phyloP scores from a whole-genome alignment of 768 basidiomycete genomes.

The Boletus barrowsii region DNA sequence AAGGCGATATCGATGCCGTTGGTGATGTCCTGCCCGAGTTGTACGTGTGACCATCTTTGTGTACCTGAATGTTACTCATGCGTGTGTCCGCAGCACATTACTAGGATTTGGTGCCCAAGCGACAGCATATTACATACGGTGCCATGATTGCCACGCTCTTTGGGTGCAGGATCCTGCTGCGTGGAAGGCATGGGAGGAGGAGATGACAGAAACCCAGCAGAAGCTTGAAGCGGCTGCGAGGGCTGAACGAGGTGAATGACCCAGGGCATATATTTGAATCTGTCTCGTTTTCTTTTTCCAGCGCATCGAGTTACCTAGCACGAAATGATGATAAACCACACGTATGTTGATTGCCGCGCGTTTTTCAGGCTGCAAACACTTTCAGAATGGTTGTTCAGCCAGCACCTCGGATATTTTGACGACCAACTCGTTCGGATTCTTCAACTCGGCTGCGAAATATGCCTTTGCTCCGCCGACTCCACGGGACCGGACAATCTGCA shows the following conservation, averaged over 20 bases:
- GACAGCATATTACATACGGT: slow-evolving; percentile 48
- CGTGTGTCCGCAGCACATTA: slow-evolving; percentile 32
- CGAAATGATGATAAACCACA: background rate
- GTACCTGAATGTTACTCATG: slow-evolving; percentile 9
- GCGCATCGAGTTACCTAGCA: background rate
- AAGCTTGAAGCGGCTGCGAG: slow-evolving; percentile 28
- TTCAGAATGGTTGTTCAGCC: slow-evolving; percentile 55
- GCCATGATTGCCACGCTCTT: slow-evolving; percentile 44
- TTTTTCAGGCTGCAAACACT: background rate
- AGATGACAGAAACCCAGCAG: slow-evolving; percentile 37
- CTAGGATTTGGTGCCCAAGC: slow-evolving; percentile 37
- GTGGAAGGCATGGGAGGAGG: slow-evolving; percentile 44
- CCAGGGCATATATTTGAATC: background rate
- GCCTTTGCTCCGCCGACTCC: slow-evolving; percentile 46
- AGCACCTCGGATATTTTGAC: slow-evolving; percentile 51
- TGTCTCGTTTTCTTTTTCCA: background rate
- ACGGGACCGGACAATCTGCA: slow-evolving; percentile 37
- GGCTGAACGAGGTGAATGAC: background rate
- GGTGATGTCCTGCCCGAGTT: slow-evolving; percentile 59
- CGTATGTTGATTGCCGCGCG: background rate
- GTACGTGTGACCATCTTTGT: slow-evolving; percentile 33
- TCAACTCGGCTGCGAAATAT: slow-evolving; percentile 54
- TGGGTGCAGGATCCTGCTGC: slow-evolving; percentile 34
- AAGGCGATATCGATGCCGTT: slow-evolving; percentile 47
- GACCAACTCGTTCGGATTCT: slow-evolving; percentile 42